Base-by-base conservation (phyloP, 2,329 filamentous ascomycete genomes). In the Rhinocladiella mackenziei region DNA sequence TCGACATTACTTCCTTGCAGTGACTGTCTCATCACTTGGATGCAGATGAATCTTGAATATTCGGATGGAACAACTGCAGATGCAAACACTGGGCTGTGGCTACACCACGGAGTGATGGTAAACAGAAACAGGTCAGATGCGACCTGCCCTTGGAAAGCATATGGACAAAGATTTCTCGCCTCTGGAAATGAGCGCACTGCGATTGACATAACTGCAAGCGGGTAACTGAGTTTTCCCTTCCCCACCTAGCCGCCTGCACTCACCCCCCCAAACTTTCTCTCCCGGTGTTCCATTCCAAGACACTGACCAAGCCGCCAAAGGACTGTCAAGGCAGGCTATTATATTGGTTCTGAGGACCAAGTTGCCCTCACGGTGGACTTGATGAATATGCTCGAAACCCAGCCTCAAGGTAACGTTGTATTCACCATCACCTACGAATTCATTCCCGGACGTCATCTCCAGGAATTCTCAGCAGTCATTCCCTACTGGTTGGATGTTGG, bases 51-150 rank as follows among this genome's bases (percentile, higher is more conserved):
- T 10, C 52, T 66, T 7, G 53, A 61, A 40, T 60, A 61, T 44
- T 43, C 50, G 2, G 53, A 64, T 43, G 63, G 62, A 4, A 51
- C 54, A 9, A 34, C 39, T 7, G 63, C 62, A 22, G 63, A 65
- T 46, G 53, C 55, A 34, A 54, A 63, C 48, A 62, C 51, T 2
- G 56, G 58, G 36, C 51, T 62, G 23, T 62, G 56, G 54, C 53
- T 65, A 3, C 62, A 63, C 48, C 50, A 45, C 50, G 47, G 39
- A 38, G 48, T 53, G n/a, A 43, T 53, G 36, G 25, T 41, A n/a
- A 50, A 45, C 15, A 39, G 31, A 3, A 42, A 41, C 13, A 28
- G 15, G 23, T 14, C 30, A 8, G 36, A 45, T 28, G 29, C 30
- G 4, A 30, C 46, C 4, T 50, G 46, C 18, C 23, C n/a, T n/a